Evolutionary conservation across 441 rosid species (phyloP), one percentile per base, ranked within the genome.

Genomic region (Gossypium gossypioides): DNA sequence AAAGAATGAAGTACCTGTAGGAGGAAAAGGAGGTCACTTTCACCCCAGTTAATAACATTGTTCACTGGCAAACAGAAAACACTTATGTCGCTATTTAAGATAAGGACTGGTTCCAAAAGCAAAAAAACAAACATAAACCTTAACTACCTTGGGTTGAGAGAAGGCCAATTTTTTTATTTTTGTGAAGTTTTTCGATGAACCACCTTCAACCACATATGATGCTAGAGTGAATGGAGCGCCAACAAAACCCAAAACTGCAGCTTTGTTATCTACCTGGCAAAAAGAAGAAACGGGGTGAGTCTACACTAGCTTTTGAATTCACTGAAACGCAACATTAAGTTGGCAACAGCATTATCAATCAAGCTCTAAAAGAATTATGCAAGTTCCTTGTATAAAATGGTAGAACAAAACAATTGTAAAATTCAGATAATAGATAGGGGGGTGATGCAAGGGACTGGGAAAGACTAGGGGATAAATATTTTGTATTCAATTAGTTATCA

Each of bases 171-270:
- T 86, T 78, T 94, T 90, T 48, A 94, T 92, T 71, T 88, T 88
- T 60, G 87, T 52, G 78, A 92, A 94, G 87, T 94, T 89, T 82
- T 92, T 92, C 52, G 97, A 94, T 42, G 99, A 94, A 77, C 97
- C 96, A 61, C 97, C 97, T 85, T 94, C 97, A 50, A 94, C 93
- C 9, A 86, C 89, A 72, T 94, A 94, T 0, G 99, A 94, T 16
- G 97, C 97, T 58, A 94, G 86, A 15, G 97, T 94, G 75, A 94
- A 94, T 64, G 99, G 97, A 81, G 99, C 99, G 12, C 99, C 99
- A 29, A 92, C 97, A 69, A 94, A 94, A 77, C 97, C 99, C 69
- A 94, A 82, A 56, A 92, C 94, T 51, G 94, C 97, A 9, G 97
- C 89, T 79, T 88, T 77, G 29, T 87, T 89, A 40, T 82, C 85